These are phyloP conservation scores for Stephanodiscus minutulus DNA, from an alignment of 108 stramenopile species.

Conservation along the genomic window DNA sequence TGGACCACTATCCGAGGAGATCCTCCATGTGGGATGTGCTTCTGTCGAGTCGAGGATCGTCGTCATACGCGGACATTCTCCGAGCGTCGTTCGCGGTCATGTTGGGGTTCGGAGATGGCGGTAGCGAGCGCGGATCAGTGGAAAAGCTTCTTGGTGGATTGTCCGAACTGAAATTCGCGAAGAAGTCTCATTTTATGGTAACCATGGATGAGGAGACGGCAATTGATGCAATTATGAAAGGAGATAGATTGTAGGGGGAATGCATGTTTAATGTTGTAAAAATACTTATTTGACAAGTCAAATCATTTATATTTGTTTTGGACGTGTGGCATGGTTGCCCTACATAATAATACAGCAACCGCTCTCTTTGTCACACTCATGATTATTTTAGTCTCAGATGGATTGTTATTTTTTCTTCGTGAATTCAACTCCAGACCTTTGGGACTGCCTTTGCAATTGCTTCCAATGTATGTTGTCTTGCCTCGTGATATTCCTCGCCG, in stretches of 20 bases:
- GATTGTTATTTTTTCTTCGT: neutral
- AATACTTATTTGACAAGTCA: no score
- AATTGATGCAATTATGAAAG: constrained; percentile 20
- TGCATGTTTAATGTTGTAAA: no score
- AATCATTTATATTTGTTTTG: no score
- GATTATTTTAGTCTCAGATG: no score
- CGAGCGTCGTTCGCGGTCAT: neutral
- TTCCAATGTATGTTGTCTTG: constrained; percentile 50
- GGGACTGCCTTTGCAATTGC: constrained; percentile 62
- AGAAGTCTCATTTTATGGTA: constrained; percentile 32
- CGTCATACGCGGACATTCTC: constrained; percentile 3
- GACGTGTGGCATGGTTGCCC: no score
- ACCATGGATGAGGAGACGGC: constrained; percentile 42
- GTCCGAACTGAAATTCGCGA: constrained; percentile 15
- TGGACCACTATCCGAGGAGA: constrained; percentile 59
- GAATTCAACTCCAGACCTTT: constrained; percentile 8
- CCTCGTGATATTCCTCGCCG: constrained; percentile 53
- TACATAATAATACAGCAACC: no score
- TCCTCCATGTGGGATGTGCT: constrained; percentile 16
- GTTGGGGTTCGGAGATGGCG: neutral
- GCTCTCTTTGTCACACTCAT: no score
- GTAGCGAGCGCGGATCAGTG: neutral
- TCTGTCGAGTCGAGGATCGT: neutral
- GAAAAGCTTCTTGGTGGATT: constrained; percentile 7
- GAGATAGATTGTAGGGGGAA: no score